Evolutionary conservation across 108 stramenopile species (phyloP).

Genomic region (Skeletonema menzelii): DNA sequence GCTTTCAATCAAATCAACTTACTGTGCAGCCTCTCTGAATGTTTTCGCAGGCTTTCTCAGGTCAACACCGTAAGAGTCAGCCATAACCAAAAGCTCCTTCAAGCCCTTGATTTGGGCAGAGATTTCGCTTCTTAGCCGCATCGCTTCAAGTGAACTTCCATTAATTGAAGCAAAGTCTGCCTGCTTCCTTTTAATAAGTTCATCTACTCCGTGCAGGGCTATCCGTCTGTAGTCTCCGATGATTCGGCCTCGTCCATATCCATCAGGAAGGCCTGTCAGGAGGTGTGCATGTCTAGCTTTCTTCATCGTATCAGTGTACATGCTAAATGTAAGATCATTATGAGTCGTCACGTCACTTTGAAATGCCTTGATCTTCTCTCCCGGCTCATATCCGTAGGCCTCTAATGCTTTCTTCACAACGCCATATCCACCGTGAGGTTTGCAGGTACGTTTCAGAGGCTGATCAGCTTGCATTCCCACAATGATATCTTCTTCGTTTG

Average conservation of each 20-base stretch:
- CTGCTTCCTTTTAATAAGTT: constrained; percentile 60
- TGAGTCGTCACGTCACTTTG: constrained; percentile 56
- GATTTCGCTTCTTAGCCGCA: constrained; percentile 62
- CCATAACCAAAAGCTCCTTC: constrained; percentile 55
- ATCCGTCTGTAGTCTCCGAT: constrained; percentile 70
- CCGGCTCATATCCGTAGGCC: constrained; percentile 61
- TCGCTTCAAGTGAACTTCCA: constrained; percentile 39
- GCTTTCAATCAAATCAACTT: background rate
- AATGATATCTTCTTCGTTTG: constrained; percentile 65
- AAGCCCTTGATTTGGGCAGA: constrained; percentile 57
- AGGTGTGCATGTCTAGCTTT: constrained; percentile 63
- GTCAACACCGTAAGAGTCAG: constrained; percentile 60
- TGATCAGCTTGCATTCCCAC: constrained; percentile 63
- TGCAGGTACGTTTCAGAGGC: constrained; percentile 66
- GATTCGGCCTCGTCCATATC: constrained; percentile 67
- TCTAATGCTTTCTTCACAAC: constrained; percentile 55
- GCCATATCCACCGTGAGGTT: constrained; percentile 63
- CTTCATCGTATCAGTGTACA: constrained; percentile 67
- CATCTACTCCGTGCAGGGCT: constrained; percentile 67
- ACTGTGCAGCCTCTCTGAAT: constrained; percentile 62
- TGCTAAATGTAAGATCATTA: constrained; percentile 68
- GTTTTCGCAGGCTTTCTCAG: constrained; percentile 53
- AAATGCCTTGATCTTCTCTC: constrained; percentile 32
- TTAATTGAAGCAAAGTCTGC: constrained; percentile 48
- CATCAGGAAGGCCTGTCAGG: constrained; percentile 73